Evolutionary conservation across 2,329 filamentous ascomycete species (phyloP).

Genomic region (Emergomyces orientalis): DNA sequence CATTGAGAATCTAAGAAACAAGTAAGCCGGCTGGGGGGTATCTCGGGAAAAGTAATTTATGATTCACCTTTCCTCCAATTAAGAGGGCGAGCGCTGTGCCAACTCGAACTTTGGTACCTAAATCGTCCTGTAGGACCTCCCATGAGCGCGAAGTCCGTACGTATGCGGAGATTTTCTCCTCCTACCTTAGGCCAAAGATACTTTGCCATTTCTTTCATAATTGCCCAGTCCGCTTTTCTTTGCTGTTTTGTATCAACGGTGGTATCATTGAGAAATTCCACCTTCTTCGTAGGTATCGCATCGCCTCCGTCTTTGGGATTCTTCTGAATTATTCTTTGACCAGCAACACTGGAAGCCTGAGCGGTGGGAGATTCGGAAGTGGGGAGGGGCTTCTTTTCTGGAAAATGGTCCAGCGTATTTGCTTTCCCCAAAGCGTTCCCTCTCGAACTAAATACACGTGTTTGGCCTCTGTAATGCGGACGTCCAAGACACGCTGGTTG

Average conservation of each 20-base stretch:
- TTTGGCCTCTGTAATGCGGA: conserved; percentile 20
- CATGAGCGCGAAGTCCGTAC: conserved; percentile 1
- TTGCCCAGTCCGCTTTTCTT: conserved; percentile 94
- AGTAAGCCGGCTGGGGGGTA: conserved; percentile 15
- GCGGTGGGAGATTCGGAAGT: background rate
- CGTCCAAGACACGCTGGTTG: conserved; percentile 19
- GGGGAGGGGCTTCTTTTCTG: conserved; percentile 15
- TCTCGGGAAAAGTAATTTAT: background rate
- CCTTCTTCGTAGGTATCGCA: conserved; percentile 32
- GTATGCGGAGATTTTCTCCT: background rate
- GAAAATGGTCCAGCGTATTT: conserved; percentile 14
- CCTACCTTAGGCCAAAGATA: conserved; percentile 85
- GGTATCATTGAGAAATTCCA: conserved; percentile 55
- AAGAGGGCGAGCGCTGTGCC: conserved; percentile 73
- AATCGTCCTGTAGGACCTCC: conserved; percentile 47
- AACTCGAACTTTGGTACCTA: conserved; percentile 75
- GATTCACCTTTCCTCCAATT: conserved; percentile 68
- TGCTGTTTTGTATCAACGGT: conserved; percentile 70
- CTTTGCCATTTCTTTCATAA: conserved; percentile 93
- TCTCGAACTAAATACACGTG: conserved; percentile 25
- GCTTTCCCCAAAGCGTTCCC: conserved; percentile 20
- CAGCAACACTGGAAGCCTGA: background rate
- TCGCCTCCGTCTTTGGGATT: conserved; percentile 17
- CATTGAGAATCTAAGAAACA: conserved; percentile 60
- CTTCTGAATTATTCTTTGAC: background rate